Conservation (phyloP, 306 rosid species). For the Fragaria iinumae region DNA sequence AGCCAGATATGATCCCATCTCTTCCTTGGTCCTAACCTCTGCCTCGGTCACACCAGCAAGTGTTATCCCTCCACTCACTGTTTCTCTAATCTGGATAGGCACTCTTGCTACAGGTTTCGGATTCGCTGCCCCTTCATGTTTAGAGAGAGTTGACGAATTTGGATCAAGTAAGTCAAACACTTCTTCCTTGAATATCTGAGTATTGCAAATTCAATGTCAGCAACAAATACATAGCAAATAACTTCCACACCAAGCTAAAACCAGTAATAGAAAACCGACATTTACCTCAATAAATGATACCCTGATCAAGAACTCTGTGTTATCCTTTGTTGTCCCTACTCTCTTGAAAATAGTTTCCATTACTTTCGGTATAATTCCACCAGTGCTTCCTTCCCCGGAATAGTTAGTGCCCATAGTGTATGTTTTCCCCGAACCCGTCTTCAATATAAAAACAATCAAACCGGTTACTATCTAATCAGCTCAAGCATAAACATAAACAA, state of each 20-base stretch:
- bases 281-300: conserved; percentile 90
- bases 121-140: conserved; percentile 41
- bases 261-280: background rate
- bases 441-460: conserved; percentile 18
- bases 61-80: conserved; percentile 80
- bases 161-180: conserved; percentile 85
- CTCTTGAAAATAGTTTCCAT: conserved; percentile 59
- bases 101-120: conserved; percentile 52
- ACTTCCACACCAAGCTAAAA: background rate
- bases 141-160: conserved; percentile 37
- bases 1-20: conserved; percentile 69
- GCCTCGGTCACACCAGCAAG: conserved; percentile 88
- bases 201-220: conserved; percentile 11
- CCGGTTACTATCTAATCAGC: background rate
- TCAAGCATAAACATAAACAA: background rate
- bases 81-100: conserved; percentile 90
- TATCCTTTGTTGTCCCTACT: conserved; percentile 41
- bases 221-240: background rate
- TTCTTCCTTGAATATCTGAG: conserved; percentile 90
- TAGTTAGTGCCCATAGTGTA: conserved; percentile 68
- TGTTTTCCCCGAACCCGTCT: conserved; percentile 97
- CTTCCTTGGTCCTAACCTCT: conserved; percentile 73
- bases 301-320: conserved; percentile 66
- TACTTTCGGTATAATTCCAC: conserved; percentile 75
- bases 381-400: conserved; percentile 53